Percentiles rank a stretch among this genome's conserved stretches.
Conservation (phyloP, 2,329 filamentous ascomycete genomes). For the Phyllosticta capitalensis region DNA sequence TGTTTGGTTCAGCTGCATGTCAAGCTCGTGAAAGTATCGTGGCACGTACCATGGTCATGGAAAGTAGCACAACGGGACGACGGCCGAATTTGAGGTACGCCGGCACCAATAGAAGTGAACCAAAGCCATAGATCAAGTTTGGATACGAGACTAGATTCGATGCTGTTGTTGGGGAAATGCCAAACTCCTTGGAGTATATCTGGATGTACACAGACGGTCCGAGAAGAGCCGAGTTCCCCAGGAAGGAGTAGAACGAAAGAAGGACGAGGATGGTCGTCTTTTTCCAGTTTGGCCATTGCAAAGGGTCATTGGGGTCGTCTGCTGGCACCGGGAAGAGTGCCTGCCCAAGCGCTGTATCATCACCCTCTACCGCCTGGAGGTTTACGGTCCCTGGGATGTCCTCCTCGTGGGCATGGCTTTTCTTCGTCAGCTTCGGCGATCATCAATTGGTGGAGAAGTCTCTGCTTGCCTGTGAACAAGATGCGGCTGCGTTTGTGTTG, state of each 20-base stretch:
- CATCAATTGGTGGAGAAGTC: constrained; percentile 21
- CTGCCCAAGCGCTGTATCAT: constrained; percentile 51
- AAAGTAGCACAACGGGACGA: constrained; percentile 34
- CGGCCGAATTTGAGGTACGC: constrained; percentile 45
- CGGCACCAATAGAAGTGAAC: constrained; percentile 47
- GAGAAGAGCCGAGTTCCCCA: constrained; percentile 48
- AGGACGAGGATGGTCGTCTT: constrained; percentile 49
- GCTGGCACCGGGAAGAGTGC: constrained; percentile 52
- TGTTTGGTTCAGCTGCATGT: too few relatives aligned
- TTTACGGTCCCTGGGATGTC: constrained; percentile 50
- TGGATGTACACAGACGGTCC: constrained; percentile 51
- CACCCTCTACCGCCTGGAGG: constrained; percentile 44
- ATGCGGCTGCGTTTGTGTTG: constrained; percentile 1
- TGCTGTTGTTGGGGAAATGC: constrained; percentile 41
- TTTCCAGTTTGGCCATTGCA: constrained; percentile 47
- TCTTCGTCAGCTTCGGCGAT: neutral
- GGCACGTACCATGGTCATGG: constrained; percentile 25
- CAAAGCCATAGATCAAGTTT: constrained; percentile 52
- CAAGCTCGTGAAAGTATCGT: too few relatives aligned
- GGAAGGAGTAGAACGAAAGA: constrained; percentile 47
- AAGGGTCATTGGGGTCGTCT: constrained; percentile 52
- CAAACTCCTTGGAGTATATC: constrained; percentile 44
- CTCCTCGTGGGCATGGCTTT: neutral
- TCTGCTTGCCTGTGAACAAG: constrained; percentile 15
- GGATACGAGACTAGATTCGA: constrained; percentile 51